A percentile compares a stretch with the other conserved stretches of the same genome.
These are phyloP conservation scores for Omphalotus olearius DNA, from an alignment of 1,284 basidiomycete genomes.

Conservation along the genomic window DNA sequence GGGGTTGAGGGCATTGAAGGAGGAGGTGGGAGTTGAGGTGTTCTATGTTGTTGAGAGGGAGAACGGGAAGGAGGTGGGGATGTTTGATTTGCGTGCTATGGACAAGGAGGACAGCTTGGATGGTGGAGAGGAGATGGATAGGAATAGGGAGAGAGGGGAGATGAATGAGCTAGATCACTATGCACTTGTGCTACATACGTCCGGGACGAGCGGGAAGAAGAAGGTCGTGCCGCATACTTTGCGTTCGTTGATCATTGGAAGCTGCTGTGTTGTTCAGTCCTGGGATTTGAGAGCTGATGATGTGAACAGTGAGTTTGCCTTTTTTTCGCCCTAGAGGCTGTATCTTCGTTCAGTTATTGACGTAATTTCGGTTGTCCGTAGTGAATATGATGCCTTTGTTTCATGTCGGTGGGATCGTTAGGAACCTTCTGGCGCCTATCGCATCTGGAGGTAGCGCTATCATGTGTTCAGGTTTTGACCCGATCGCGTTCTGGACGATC, in stretches of 20 bases:
- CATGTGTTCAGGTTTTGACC: conserved; percentile 45
- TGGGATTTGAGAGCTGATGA: conserved; percentile 47
- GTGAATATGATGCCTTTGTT: conserved; percentile 65
- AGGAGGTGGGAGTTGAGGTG: conserved; percentile 32
- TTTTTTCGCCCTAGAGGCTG: neutral
- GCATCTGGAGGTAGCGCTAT: conserved; percentile 44
- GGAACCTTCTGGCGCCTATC: conserved; percentile 47
- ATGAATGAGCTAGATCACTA: conserved; percentile 38
- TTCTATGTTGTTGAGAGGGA: conserved; percentile 28
- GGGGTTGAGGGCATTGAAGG: conserved; percentile 25
- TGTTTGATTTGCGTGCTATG: conserved; percentile 33
- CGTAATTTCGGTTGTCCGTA: conserved; percentile 14
- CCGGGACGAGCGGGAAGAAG: conserved; percentile 61
- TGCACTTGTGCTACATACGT: conserved; percentile 57
- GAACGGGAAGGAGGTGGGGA: conserved; percentile 28
- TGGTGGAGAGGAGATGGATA: too few relatives aligned
- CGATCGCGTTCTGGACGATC: conserved; percentile 48
- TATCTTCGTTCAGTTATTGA: neutral
- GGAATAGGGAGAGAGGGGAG: conserved; percentile 11
- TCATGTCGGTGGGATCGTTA: conserved; percentile 52
- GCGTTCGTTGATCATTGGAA: conserved; percentile 53
- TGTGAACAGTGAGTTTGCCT: conserved; percentile 34
- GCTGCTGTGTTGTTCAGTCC: conserved; percentile 50
- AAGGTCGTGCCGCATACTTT: conserved; percentile 60
- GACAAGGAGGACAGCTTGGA: conserved; percentile 13